Base-by-base conservation (phyloP, 371 early-diverging fungal genomes). In the Capillidium heterosporum region DNA sequence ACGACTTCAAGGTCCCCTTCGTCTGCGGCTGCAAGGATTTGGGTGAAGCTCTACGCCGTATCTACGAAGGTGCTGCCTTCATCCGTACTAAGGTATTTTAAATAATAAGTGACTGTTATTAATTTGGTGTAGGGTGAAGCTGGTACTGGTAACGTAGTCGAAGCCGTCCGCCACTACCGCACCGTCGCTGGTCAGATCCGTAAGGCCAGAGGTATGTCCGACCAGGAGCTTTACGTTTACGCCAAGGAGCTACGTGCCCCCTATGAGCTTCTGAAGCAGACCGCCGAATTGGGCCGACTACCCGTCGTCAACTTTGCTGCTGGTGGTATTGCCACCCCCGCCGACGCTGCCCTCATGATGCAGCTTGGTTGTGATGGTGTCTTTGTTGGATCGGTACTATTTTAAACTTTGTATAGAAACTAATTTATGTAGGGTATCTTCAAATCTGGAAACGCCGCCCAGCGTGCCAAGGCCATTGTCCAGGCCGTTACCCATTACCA, bases 241-340 rank as follows among this genome's bases (percentile, higher is more conserved):
- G 90, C 95, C 61, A 92, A 93, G 79, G 91, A 93, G 61, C 72
- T 93, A 67, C 87, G 85, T 63, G 93, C 88, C 26, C 91, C 94
- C 27, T 78, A 78, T 70, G 72, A 90, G 53, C 75, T 96, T 57
- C 76, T 96, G 63, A 82, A 84, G 71, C 86, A 92, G 68, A 87
- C 87, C 50, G 90, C 82, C 58, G 70, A 74, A 58, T 74, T 91
- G 51, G 93, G 92, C 48, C 84, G 95, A 61, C 73, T 96, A 43
- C 95, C 97, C 43, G 94, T 96, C 46, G 94, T 94, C 63, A 94
- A 90, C 80, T 96, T 96, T 74, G 93, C 95, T 62, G 95, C 94
- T 57, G 96, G 95, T 64, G 97, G 93, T 67, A 78, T 96, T 62
- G 89, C 93, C 35, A 93, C 93, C 57, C 97, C 95, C 44, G 91